These are phyloP conservation scores for Nicotiana obtusifolia DNA, from an alignment of 257 asterid species.

Conservation along the genomic window DNA sequence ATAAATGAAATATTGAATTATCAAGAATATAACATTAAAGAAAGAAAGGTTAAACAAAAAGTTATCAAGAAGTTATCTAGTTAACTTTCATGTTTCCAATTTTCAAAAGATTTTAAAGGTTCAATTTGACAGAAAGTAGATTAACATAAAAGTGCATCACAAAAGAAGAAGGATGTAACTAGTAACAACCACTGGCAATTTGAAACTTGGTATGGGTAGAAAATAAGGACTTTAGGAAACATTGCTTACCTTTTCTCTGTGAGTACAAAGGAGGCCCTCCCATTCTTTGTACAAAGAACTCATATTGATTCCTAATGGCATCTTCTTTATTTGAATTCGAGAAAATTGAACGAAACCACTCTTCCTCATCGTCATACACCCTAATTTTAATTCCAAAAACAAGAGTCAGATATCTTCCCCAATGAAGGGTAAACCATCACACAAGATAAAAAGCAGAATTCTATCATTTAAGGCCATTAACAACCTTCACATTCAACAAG, in stretches of 20 bases:
- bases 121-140: neutral
- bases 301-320: slow-evolving; percentile 94
- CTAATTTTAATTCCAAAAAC: slow-evolving; percentile 23
- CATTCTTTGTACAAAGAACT: slow-evolving; percentile 89
- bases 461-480: neutral
- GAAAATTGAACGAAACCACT: slow-evolving; percentile 84
- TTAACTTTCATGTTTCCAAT: neutral
- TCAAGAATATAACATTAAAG: neutral
- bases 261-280: slow-evolving; percentile 90
- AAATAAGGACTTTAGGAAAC: neutral
- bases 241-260: slow-evolving; percentile 68
- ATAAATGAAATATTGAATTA: neutral
- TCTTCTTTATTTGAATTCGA: slow-evolving; percentile 81
- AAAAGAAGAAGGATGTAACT: neutral
- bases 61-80: neutral
- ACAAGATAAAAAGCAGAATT: neutral
- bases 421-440: neutral
- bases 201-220: neutral
- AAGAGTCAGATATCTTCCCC: neutral
- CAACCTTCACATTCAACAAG: no score
- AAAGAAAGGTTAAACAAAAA: neutral
- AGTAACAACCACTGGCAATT: neutral
- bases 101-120: neutral
- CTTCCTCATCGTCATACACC: slow-evolving; percentile 89
- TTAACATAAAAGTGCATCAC: neutral